Conservation (phyloP, 2,329 filamentous ascomycete species). For the Pestalotiopsis sp. region DNA sequence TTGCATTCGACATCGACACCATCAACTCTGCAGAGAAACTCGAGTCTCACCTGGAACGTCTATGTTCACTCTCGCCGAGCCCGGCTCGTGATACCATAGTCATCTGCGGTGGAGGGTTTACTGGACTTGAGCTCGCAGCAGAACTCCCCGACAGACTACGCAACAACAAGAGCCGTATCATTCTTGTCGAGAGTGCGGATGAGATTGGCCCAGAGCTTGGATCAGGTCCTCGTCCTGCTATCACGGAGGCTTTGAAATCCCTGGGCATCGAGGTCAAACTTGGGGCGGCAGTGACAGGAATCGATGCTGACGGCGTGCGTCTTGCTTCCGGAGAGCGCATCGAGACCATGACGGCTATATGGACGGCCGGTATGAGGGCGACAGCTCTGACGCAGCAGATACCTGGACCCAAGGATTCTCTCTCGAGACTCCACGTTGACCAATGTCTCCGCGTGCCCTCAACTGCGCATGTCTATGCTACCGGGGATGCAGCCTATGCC, state of each 20-base stretch:
- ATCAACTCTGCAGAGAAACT: conserved; percentile 26
- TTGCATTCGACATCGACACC: conserved; percentile 37
- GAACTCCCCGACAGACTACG: conserved; percentile 32
- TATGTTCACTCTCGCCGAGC: conserved; percentile 23
- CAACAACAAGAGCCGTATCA: conserved; percentile 20
- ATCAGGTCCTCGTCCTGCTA: conserved; percentile 31
- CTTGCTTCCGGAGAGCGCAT: conserved; percentile 34
- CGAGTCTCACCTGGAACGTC: conserved; percentile 29
- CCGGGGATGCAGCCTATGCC: conserved; percentile 35
- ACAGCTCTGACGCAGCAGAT: conserved; percentile 34
- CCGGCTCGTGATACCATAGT: conserved; percentile 34
- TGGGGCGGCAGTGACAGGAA: conserved; percentile 22
- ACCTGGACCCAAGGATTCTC: conserved; percentile 26
- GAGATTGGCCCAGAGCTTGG: conserved; percentile 35
- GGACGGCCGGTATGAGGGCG: conserved; percentile 38
- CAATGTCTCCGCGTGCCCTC: conserved; percentile 27
- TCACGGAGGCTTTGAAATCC: conserved; percentile 28
- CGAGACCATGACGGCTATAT: conserved; percentile 33
- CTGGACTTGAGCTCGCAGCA: conserved; percentile 32
- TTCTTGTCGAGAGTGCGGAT: conserved; percentile 30
- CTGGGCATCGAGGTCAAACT: conserved; percentile 33
- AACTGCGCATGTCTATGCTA: conserved; percentile 27
- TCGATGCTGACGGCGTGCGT: conserved; percentile 27
- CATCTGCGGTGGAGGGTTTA: conserved; percentile 36
- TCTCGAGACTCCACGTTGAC: conserved; percentile 32